Conservation (phyloP, 129 eudicot species). For the Glebionis coronaria region DNA sequence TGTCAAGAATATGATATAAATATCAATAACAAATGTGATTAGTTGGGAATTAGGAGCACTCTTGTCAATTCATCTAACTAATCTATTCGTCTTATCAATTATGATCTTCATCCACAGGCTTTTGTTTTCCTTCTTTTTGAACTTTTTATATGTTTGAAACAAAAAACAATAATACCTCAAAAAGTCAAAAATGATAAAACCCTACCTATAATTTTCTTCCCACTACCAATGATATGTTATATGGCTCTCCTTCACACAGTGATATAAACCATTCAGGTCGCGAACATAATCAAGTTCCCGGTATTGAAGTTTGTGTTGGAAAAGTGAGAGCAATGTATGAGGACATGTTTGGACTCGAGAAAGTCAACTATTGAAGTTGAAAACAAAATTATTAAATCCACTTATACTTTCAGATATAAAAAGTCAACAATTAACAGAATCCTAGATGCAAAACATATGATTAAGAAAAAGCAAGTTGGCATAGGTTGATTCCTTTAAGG, state of each 20-base stretch:
- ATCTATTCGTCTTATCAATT: background rate
- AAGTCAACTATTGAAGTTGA: conserved; percentile 20
- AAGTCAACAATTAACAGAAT: conserved; percentile 27
- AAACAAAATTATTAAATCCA: conserved; percentile 15
- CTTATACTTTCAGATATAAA: conserved; percentile 7
- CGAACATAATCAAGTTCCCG: background rate
- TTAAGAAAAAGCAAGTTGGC: conserved; percentile 20
- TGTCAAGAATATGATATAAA: background rate
- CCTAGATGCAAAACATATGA: conserved; percentile 18
- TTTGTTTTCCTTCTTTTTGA: background rate
- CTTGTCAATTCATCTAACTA: background rate
- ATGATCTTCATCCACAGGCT: background rate
- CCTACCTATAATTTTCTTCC: background rate
- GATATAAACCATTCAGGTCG: conserved; percentile 8
- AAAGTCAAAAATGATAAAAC: background rate
- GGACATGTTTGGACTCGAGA: background rate
- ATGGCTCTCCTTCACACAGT: background rate
- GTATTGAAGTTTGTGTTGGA: background rate
- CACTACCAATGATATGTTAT: background rate
- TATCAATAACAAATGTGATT: background rate
- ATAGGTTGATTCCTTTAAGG: conserved; percentile 27
- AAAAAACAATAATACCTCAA: background rate
- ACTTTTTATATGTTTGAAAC: background rate
- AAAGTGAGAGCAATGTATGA: background rate
- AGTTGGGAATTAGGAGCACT: background rate